These are phyloP conservation scores for Asterella californica DNA, from an alignment of 225 moss, liverwort and hornwort species.

Conservation along the genomic window DNA sequence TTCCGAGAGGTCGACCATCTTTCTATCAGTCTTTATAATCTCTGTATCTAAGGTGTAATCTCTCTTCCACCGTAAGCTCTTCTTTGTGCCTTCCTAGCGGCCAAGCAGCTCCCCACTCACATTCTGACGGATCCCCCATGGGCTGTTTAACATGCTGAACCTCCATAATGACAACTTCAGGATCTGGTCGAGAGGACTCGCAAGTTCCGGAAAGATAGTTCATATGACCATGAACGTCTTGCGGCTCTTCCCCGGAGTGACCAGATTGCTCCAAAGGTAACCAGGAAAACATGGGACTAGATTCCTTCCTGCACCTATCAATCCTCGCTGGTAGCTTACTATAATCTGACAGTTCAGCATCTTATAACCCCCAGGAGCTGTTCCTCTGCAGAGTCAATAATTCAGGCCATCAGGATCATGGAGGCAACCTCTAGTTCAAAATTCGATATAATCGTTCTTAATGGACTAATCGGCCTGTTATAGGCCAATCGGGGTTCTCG, in stretches of 20 bases:
- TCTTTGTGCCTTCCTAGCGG: neutral
- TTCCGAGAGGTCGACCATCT: neutral
- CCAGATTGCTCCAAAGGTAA: constrained; percentile 28
- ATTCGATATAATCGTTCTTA: neutral
- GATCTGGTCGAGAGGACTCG: neutral
- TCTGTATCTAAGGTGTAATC: neutral
- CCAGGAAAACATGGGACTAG: constrained; percentile 32
- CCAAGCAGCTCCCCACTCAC: neutral
- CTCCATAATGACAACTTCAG: neutral
- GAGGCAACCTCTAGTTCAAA: neutral
- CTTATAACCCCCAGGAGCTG: constrained; percentile 15
- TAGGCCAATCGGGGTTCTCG: neutral
- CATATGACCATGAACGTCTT: neutral
- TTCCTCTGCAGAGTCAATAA: constrained; percentile 33
- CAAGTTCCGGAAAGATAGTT: neutral
- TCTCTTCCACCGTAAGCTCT: neutral
- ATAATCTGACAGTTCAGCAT: constrained; percentile 41
- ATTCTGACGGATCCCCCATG: neutral
- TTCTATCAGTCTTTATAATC: neutral
- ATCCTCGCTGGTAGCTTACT: constrained; percentile 63
- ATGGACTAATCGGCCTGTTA: neutral
- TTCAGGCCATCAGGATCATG: neutral
- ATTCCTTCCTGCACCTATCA: constrained; percentile 41
- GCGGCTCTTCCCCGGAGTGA: constrained; percentile 13
- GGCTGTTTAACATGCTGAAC: neutral